Conservation (phyloP, 2,329 filamentous ascomycete species). For the Orbilia brochopaga region DNA sequence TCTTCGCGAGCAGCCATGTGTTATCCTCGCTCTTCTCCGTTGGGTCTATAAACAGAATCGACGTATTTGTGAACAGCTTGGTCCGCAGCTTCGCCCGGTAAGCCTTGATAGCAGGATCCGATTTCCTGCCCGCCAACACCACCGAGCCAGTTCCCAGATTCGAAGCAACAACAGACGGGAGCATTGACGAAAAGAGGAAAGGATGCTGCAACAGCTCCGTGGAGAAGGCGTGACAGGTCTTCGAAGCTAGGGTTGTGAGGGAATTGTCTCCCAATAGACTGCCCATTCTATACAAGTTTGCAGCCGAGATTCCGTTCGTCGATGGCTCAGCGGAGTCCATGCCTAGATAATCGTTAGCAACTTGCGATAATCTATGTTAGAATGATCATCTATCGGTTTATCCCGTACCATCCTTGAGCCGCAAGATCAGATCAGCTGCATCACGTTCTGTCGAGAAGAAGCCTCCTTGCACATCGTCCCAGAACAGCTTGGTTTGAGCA, state of each 20-base stretch:
- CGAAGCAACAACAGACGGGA: slow-evolving; percentile 75
- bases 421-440: slow-evolving; percentile 75
- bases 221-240: slow-evolving; percentile 84
- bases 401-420: slow-evolving; percentile 76
- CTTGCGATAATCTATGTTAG: background rate
- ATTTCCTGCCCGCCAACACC: slow-evolving; percentile 60
- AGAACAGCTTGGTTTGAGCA: slow-evolving; percentile 77
- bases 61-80: slow-evolving; percentile 53
- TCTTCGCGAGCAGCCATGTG: slow-evolving; percentile 63
- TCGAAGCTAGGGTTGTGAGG: slow-evolving; percentile 61
- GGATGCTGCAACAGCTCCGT: slow-evolving; percentile 91
- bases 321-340: slow-evolving; percentile 93
- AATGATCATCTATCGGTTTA: background rate
- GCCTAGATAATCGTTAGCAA: slow-evolving; percentile 57
- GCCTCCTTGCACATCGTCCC: slow-evolving; percentile 67
- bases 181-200: slow-evolving; percentile 83
- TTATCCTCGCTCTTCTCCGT: slow-evolving; percentile 52
- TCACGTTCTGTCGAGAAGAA: slow-evolving; percentile 74
- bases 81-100: slow-evolving; percentile 59
- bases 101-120: slow-evolving; percentile 57
- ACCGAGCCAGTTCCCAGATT: slow-evolving; percentile 71
- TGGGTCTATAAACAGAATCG: slow-evolving; percentile 52
- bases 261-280: slow-evolving; percentile 73
- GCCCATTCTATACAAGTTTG: slow-evolving; percentile 82
- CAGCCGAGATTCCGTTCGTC: slow-evolving; percentile 83